Evolutionary conservation across 2,329 filamentous ascomycete species (phyloP).

Genomic region (Polychaeton citri): DNA sequence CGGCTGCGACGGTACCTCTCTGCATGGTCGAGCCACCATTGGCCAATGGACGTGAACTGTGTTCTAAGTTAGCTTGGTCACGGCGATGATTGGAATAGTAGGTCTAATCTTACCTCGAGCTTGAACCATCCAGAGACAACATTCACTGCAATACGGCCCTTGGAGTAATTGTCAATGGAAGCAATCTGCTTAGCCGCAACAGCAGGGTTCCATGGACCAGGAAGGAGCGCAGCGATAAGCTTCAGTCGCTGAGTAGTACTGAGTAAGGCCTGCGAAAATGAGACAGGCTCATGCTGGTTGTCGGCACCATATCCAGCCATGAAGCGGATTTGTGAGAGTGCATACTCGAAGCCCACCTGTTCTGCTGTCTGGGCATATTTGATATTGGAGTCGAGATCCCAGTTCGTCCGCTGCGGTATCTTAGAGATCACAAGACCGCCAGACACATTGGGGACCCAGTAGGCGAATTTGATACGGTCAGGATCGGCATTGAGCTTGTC

Average conservation of each 20-base stretch:
- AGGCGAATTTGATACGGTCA: constrained; percentile 32
- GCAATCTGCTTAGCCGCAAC: constrained; percentile 42
- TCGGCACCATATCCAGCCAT: constrained; percentile 32
- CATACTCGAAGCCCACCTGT: constrained; percentile 37
- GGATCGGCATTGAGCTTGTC: constrained; percentile 30
- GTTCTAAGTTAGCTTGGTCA: constrained; percentile 3
- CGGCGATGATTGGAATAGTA: neutral
- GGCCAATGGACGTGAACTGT: constrained; percentile 35
- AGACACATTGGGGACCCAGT: constrained; percentile 37
- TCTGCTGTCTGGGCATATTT: constrained; percentile 38
- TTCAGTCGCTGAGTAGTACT: constrained; percentile 35
- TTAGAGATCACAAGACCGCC: constrained; percentile 41
- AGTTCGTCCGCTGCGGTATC: constrained; percentile 36
- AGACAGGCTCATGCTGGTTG: constrained; percentile 40
- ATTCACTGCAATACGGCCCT: constrained; percentile 40
- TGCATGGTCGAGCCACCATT: constrained; percentile 43
- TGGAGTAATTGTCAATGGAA: constrained; percentile 38
- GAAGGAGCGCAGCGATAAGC: constrained; percentile 39
- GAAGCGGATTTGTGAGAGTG: constrained; percentile 40
- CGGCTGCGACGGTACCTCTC: constrained; percentile 38
- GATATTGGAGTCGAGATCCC: constrained; percentile 37
- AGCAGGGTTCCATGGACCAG: constrained; percentile 38
- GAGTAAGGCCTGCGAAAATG: constrained; percentile 38
- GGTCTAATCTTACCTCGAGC: constrained; percentile 22
- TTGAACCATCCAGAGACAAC: constrained; percentile 44